Evolutionary conservation across 2,329 filamentous ascomycete genomes (phyloP).

Genomic region (Cordyceps farinosa): DNA sequence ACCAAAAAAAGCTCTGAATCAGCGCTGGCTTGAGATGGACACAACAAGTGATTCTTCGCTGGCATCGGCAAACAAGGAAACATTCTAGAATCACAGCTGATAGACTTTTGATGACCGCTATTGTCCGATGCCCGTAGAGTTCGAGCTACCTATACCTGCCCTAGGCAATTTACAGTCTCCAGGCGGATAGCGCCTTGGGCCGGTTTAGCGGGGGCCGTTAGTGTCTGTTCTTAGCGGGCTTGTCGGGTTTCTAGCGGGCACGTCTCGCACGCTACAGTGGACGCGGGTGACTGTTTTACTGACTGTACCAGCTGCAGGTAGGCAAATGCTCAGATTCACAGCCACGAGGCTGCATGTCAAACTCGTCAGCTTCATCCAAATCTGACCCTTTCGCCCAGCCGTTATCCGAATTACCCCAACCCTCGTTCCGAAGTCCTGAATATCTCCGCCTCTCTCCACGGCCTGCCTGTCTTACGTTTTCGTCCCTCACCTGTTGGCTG

Average conservation of each 20-base stretch:
- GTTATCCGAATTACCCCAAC: background rate
- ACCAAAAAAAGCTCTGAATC: background rate
- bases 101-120: background rate
- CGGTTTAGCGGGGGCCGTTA: background rate
- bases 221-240: background rate
- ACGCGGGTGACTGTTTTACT: background rate
- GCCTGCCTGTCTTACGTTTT: background rate
- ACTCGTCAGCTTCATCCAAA: constrained; percentile 1
- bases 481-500: background rate
- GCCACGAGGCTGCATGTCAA: background rate
- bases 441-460: background rate
- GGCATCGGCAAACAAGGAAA: background rate
- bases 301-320: background rate
- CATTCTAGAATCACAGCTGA: background rate
- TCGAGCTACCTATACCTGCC: background rate
- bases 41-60: background rate
- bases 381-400: background rate
- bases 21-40: too few relatives aligned
- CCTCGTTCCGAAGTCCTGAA: background rate
- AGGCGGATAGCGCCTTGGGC: background rate
- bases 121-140: background rate
- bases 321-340: background rate
- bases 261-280: background rate
- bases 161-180: too few relatives aligned
- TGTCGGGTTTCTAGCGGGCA: background rate